Percentiles rank a stretch among this genome's conserved stretches.
phyloP scores from a whole-genome alignment of 2,329 filamentous ascomycete genomes.

The Thielaviopsis ethacetica region DNA sequence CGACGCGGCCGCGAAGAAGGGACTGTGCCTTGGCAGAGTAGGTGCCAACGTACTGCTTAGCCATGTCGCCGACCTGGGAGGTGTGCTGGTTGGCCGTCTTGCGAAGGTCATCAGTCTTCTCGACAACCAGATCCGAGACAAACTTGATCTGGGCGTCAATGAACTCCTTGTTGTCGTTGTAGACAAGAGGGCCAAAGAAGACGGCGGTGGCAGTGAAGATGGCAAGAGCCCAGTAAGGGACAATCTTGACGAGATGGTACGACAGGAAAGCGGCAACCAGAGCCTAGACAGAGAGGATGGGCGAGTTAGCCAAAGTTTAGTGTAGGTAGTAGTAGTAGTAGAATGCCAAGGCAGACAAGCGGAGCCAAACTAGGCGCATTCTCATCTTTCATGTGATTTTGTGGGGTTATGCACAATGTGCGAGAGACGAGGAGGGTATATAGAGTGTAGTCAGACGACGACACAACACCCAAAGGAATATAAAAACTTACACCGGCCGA shows the following conservation, averaged over 20 bases:
- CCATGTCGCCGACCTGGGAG: constrained; percentile 41
- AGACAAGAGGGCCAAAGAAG: constrained; percentile 48
- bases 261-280: constrained; percentile 45
- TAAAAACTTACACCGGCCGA: constrained; percentile 41
- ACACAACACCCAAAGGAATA: neutral
- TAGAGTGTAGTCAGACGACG: no score
- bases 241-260: constrained; percentile 52
- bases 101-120: constrained; percentile 47
- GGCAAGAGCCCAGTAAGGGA: constrained; percentile 53
- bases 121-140: constrained; percentile 39
- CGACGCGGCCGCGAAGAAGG: constrained; percentile 35
- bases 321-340: no score
- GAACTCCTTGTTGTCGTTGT: constrained; percentile 51
- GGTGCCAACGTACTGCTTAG: constrained; percentile 52
- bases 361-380: neutral
- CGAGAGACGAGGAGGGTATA: neutral
- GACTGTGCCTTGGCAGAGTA: constrained; percentile 53
- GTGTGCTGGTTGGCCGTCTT: constrained; percentile 47
- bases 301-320: no score
- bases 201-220: constrained; percentile 40
- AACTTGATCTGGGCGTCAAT: constrained; percentile 48
- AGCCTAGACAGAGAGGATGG: constrained; percentile 25
- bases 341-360: neutral
- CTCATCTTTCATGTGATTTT: neutral
- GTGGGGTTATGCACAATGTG: neutral